Base-by-base conservation (phyloP, 1,139 yeast species). In the Saccharomyces hybrid region DNA sequence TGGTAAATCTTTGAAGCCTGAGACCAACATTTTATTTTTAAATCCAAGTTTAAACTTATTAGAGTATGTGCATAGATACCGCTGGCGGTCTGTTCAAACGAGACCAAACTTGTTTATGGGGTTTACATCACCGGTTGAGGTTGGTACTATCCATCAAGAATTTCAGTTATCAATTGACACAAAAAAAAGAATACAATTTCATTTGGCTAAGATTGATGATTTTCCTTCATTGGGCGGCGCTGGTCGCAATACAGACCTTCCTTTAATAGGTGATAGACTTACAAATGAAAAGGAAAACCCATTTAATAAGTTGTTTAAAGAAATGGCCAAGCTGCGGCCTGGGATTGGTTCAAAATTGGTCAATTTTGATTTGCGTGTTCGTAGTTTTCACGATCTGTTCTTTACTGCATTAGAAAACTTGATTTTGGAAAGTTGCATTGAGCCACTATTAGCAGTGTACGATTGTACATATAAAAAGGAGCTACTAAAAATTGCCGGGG, bases 11-110 rank as follows among this genome's bases (percentile, higher is more conserved):
- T 67, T 83, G 48, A 60, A 68, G 19, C 60, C 71, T 5, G 60
- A 70, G 3, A 78, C 91, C 1, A 82, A 80, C 55, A 69, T 90
- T 3, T 62, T 90, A 48, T 70, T 91, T n/a, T 64, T 90, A 4
- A 95, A 90, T 62, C 87, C 88, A 64, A 95, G 95, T 2, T 75
- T 83, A 77, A 95, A 96, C 1, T 76, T 82, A 48, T 67, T 78
- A 3, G 82, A 82, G 13, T 69, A 72, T 50, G 63, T 88, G 14
- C 70, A 75, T 13, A 65, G 70, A 1, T 62, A 68, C 7, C 72
- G 82, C n/a, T 88, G 93, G 91, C 80, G 79, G 5, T 64, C 68
- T 1, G 57, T 62, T 0, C 58, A 55, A 0, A 51, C 62, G 0
- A 67, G 83, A 54, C 96, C 96, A 1, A 73, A 72, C 25, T 62